phyloP scores from a whole-genome alignment of 306 rosid genomes.

The Glycine tomentella region DNA sequence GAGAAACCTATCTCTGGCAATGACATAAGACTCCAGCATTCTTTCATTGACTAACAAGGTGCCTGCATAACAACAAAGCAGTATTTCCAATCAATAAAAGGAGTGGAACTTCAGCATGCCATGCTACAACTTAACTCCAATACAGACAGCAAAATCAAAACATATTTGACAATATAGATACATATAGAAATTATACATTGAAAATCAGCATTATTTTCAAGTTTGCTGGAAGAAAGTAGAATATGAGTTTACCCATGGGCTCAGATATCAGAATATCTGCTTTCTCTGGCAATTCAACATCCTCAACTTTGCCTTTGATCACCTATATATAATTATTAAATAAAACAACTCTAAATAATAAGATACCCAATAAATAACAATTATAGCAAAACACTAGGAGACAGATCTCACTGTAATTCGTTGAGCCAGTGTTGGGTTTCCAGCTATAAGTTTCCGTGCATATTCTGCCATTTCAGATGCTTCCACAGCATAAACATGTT shows the following conservation, averaged over 20 bases:
- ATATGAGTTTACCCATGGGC: constrained; percentile 86
- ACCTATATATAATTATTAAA: constrained; percentile 59
- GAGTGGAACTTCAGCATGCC: constrained; percentile 15
- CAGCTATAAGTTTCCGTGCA: constrained; percentile 83
- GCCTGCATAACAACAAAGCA: constrained; percentile 57
- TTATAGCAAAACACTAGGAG: neutral
- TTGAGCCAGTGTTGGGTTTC: constrained; percentile 78
- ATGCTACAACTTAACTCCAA: constrained; percentile 12
- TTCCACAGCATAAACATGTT: constrained; percentile 98
- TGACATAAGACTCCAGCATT: constrained; percentile 96
- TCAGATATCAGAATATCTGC: constrained; percentile 96
- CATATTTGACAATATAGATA: constrained; percentile 19
- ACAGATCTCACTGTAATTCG: constrained; percentile 80
- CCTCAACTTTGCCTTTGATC: constrained; percentile 92
- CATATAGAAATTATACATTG: neutral
- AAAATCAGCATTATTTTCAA: constrained; percentile 29
- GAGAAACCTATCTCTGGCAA: constrained; percentile 96
- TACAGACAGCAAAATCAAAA: constrained; percentile 17
- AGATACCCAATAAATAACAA: constrained; percentile 18
- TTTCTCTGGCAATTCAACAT: constrained; percentile 89
- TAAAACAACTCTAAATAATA: constrained; percentile 13
- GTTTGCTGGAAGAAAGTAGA: constrained; percentile 26
- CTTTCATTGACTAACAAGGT: constrained; percentile 91
- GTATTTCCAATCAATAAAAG: constrained; percentile 1
- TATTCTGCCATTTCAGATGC: constrained; percentile 99